Percentiles rank a stretch among this genome's conserved stretches.
These are phyloP conservation scores for Noccaea bulbosa DNA, from an alignment of 345 rosid species.

Conservation along the genomic window DNA sequence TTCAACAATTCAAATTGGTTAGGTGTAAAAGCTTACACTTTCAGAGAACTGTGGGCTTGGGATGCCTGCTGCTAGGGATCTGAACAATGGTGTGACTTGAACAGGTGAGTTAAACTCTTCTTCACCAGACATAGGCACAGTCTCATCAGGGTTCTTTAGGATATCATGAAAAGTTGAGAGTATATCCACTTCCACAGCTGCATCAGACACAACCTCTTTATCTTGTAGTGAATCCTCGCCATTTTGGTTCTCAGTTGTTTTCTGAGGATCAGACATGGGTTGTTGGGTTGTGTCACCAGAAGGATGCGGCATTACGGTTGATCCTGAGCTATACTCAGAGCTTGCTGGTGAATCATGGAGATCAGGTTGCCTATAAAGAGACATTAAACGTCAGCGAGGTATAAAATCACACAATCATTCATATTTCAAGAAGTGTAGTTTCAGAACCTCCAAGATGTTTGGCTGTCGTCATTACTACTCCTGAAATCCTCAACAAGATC, in stretches of 20 bases:
- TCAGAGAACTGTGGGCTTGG: slow-evolving; percentile 98
- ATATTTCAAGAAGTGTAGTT: background rate
- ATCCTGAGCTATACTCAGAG: slow-evolving; percentile 90
- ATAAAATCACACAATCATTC: slow-evolving; percentile 21
- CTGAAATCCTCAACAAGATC: slow-evolving; percentile 70
- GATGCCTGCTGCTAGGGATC: slow-evolving; percentile 95
- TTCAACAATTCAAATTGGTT: background rate
- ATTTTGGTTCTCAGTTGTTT: slow-evolving; percentile 47
- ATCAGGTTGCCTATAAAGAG: slow-evolving; percentile 67
- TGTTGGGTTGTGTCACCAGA: slow-evolving; percentile 55
- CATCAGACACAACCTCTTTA: slow-evolving; percentile 48
- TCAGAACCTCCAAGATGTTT: slow-evolving; percentile 71
- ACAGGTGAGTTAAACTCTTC: slow-evolving; percentile 78
- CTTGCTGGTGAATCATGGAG: slow-evolving; percentile 86
- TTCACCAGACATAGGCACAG: slow-evolving; percentile 54
- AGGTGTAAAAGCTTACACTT: slow-evolving; percentile 67
- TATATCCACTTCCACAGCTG: slow-evolving; percentile 48
- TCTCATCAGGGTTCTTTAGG: slow-evolving; percentile 44
- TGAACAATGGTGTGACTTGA: slow-evolving; percentile 91
- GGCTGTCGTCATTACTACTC: slow-evolving; percentile 65
- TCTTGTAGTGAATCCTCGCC: slow-evolving; percentile 48
- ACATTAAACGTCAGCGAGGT: slow-evolving; percentile 1
- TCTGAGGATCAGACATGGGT: slow-evolving; percentile 48
- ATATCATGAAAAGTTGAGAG: slow-evolving; percentile 49
- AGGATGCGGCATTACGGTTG: slow-evolving; percentile 53